Percentiles rank a stretch among this genome's conserved stretches.
phyloP scores from a whole-genome alignment of 2,329 filamentous ascomycete genomes.

The Alternaria sp. region DNA sequence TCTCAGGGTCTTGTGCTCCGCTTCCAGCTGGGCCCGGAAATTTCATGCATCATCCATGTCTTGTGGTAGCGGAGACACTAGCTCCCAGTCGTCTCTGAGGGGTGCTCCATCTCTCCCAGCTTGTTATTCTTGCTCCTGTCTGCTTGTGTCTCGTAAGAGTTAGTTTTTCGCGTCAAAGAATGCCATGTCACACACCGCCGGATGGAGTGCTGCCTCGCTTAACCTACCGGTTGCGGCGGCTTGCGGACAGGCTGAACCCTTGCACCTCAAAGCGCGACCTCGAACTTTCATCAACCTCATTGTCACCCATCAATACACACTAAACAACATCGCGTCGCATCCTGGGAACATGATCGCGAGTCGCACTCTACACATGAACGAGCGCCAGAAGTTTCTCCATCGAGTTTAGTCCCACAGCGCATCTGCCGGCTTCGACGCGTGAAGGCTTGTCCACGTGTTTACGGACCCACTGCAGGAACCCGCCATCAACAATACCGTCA shows the following conservation, averaged over 20 bases:
- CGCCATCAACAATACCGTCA: conserved; percentile 16
- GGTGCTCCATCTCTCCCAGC: neutral
- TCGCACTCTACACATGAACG: conserved; percentile 11
- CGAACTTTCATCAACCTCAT: conserved; percentile 19
- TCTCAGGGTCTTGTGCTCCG: conserved; percentile 18
- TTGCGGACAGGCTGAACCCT: conserved; percentile 19
- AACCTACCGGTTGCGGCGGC: conserved; percentile 17
- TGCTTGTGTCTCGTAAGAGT: neutral
- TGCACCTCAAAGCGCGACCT: conserved; percentile 24
- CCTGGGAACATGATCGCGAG: conserved; percentile 25
- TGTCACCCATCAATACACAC: conserved; percentile 17
- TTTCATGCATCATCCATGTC: conserved; percentile 23
- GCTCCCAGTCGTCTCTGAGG: neutral
- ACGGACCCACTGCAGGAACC: conserved; percentile 18
- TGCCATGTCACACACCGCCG: conserved; percentile 21
- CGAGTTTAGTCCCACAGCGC: conserved; percentile 14
- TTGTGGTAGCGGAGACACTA: conserved; percentile 11
- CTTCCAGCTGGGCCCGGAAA: conserved; percentile 19
- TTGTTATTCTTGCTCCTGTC: neutral
- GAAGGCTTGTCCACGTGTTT: conserved; percentile 34
- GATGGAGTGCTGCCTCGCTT: conserved; percentile 14
- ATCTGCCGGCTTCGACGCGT: conserved; percentile 32
- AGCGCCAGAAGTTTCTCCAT: conserved; percentile 13
- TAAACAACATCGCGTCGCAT: neutral
- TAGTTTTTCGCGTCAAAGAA: conserved; percentile 11